Percentiles rank a stretch among this genome's conserved stretches.
Evolutionary conservation across 441 rosid species (phyloP).

Genomic region (Syzygium syzygioides): DNA sequence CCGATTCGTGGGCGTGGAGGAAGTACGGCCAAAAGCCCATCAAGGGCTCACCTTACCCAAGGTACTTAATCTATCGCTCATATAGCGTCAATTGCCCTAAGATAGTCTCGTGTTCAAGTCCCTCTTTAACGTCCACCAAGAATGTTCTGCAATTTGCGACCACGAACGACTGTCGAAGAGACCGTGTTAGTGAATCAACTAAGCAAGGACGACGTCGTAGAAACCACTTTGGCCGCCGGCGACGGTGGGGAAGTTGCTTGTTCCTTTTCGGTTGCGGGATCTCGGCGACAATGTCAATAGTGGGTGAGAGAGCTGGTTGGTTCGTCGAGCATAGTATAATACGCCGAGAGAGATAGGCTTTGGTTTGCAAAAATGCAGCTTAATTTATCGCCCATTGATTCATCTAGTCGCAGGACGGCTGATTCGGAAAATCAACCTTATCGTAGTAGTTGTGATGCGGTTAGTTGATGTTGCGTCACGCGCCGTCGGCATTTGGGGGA

Average conservation of each 20-base stretch:
- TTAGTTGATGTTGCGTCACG: neutral
- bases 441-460: neutral
- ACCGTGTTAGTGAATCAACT: rapidly evolving
- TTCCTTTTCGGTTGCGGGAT: neutral
- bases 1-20: conserved; percentile 33
- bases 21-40: conserved; percentile 20
- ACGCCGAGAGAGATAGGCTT: neutral
- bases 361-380: neutral
- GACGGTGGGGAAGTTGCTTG: neutral
- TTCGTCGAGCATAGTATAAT: neutral
- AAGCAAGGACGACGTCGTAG: rapidly evolving
- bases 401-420: neutral
- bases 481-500: neutral
- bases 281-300: neutral
- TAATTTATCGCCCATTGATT: neutral
- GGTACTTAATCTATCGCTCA: neutral
- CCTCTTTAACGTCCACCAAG: neutral
- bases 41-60: conserved; percentile 21
- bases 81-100: neutral
- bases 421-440: neutral
- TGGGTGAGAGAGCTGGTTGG: neutral
- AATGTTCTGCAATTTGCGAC: neutral
- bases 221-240: neutral
- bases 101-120: neutral
- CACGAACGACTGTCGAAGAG: neutral